Evolutionary conservation across 805 yeast species (phyloP), one percentile per base, ranked within the genome.

Genomic region (Starmerella geochares): DNA sequence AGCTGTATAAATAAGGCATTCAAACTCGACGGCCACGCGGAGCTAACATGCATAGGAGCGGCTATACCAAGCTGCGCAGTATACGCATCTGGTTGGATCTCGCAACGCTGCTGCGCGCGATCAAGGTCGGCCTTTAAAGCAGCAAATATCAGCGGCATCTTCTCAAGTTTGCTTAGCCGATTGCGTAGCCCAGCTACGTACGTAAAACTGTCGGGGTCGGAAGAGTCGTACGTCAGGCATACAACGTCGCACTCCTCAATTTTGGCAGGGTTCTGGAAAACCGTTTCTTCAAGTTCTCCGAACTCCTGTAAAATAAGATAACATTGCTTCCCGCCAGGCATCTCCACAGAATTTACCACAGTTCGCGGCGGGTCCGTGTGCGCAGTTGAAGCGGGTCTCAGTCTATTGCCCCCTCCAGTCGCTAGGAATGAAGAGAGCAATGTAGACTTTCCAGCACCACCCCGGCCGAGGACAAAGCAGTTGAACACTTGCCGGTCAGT

Each of bases 51-150:
- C 54, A 92, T 66, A 0, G 98, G 98, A 3, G 92, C 84, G 10
- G 81, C 79, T 14, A 92, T 63, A 6, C 70, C 64, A 5, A 87
- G 65, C 4, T 75, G 72, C 25, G 85, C 70, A 0, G 95, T 81
- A 60, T 80, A 87, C 24, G 78, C 81, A 58, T 92, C 97, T 0
- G 99, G 98, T 61, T 86, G 96, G 5, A 75, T 69, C 49, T 78
- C 84, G 33, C 82, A 79, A 32, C 98, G 66, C 61, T 92, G 99
- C 61, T 90, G 96, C 62, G 88, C 97, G 57, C 94, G 80, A 64
- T 92, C 99, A 32, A 86, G 70, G 65, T 92, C 99, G 0, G 98
- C 97, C 62, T 92, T 92, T 31, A 88, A 69, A 0, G 96, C 98
- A 1, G 88, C 96, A 60, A 81, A 85, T 0, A 92, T 80, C 3